Percentiles rank a stretch among this genome's conserved stretches.
Conservation (phyloP, 1,139 yeast species). For the Protomyces gravidus region DNA sequence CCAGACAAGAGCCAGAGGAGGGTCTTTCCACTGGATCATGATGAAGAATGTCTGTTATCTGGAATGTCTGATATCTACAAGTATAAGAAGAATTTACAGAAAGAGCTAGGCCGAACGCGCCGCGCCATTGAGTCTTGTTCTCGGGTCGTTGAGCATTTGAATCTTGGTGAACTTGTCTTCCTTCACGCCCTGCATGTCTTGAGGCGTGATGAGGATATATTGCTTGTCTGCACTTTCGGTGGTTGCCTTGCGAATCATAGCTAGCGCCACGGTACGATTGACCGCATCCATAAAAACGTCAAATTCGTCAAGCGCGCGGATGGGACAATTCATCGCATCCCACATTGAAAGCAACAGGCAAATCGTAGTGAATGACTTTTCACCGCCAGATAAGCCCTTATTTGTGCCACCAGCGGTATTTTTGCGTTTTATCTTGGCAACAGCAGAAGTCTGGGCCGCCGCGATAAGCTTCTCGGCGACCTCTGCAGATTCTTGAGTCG, state of each 20-base stretch:
- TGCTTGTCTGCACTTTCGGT: slow-evolving; percentile 62
- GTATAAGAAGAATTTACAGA: no score
- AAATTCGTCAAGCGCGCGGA: slow-evolving; percentile 91
- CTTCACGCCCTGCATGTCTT: slow-evolving; percentile 52
- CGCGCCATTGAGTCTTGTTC: not conserved
- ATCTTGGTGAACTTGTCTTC: slow-evolving; percentile 44
- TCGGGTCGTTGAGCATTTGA: slow-evolving; percentile 62
- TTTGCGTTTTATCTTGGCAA: slow-evolving; percentile 42
- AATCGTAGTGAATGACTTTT: slow-evolving; percentile 88
- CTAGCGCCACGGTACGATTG: slow-evolving; percentile 75
- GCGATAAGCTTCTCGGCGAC: slow-evolving; percentile 13
- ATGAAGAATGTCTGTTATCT: no score
- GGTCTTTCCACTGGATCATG: no score
- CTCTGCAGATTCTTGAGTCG: slow-evolving; percentile 37
- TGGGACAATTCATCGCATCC: slow-evolving; percentile 82
- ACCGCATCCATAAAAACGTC: slow-evolving; percentile 98
- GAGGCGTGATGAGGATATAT: slow-evolving; percentile 91
- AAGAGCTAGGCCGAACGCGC: not conserved
- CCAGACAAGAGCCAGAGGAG: no score
- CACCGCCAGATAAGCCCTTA: slow-evolving; percentile 92
- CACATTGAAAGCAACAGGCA: slow-evolving; percentile 84
- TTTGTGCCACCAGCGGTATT: slow-evolving; percentile 62
- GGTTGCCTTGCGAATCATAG: slow-evolving; percentile 61
- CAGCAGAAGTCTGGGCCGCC: slow-evolving; percentile 8
- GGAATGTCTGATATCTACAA: no score